A percentile compares a stretch with the other conserved stretches of the same genome.
Evolutionary conservation across 768 basidiomycete species (phyloP).

Genomic region (Boletus reticulatus): DNA sequence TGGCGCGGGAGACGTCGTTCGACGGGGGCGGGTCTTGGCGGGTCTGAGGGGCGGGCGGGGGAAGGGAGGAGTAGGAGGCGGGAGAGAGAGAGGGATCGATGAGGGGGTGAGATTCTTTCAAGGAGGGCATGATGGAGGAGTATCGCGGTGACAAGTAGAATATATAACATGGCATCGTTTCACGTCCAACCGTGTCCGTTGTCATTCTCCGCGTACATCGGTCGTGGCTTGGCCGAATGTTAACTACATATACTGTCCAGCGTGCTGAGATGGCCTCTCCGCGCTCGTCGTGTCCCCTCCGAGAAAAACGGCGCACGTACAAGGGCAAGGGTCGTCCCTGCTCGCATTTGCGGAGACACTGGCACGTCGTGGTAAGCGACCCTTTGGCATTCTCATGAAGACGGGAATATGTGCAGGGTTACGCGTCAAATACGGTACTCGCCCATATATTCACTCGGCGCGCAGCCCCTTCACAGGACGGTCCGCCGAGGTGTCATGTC

Average conservation of each 20-base stretch:
- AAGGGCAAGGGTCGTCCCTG: background rate
- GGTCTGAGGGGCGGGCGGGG: slow-evolving; percentile 31
- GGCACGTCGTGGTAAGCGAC: background rate
- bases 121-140: slow-evolving; percentile 34
- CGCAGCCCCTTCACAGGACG: too few relatives aligned
- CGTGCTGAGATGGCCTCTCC: background rate
- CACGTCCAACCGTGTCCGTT: slow-evolving; percentile 11
- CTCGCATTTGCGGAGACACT: too few relatives aligned
- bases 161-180: slow-evolving; percentile 29
- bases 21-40: slow-evolving; percentile 30
- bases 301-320: background rate
- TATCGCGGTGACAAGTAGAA: slow-evolving; percentile 1
- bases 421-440: background rate
- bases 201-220: slow-evolving; percentile 34
- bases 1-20: slow-evolving; percentile 49
- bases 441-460: too few relatives aligned
- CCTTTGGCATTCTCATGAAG: background rate
- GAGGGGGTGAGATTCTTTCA: slow-evolving; percentile 55
- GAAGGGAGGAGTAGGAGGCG: slow-evolving; percentile 46
- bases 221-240: background rate
- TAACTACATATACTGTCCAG: too few relatives aligned
- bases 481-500: too few relatives aligned
- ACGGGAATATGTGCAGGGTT: background rate
- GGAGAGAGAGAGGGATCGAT: slow-evolving; percentile 34
- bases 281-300: background rate